Evolutionary conservation across 2,329 filamentous ascomycete genomes (phyloP).

Genomic region (Teratosphaeria pseudoeucalypti): DNA sequence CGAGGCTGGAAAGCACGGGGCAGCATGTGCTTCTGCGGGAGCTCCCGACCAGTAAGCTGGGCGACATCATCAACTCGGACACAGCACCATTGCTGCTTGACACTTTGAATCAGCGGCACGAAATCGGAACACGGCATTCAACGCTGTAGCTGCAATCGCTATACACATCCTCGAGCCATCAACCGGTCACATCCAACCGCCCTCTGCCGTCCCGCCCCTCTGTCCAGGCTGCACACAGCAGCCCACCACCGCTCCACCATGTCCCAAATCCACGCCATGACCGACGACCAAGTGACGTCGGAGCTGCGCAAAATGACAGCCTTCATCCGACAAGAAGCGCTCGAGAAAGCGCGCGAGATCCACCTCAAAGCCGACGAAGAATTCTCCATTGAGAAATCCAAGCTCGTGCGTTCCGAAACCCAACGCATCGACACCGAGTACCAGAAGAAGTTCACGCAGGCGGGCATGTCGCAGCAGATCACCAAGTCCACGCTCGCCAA

Average conservation of each 20-base stretch:
- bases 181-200: background rate
- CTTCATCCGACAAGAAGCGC: constrained; percentile 98
- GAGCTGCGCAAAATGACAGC: constrained; percentile 99
- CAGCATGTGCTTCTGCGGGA: background rate
- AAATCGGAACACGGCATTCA: background rate
- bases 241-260: constrained; percentile 44
- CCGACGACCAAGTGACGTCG: constrained; percentile 93
- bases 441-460: constrained; percentile 99
- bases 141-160: background rate
- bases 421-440: constrained; percentile 84
- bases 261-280: constrained; percentile 89
- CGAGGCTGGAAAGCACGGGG: background rate
- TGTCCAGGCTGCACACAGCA: background rate
- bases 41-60: background rate
- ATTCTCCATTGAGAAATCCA: constrained; percentile 97
- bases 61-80: background rate
- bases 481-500: constrained; percentile 92
- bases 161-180: background rate
- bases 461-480: constrained; percentile 97
- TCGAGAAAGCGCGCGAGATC: constrained; percentile 95
- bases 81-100: background rate
- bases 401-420: constrained; percentile 92
- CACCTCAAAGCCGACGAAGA: constrained; percentile 98
- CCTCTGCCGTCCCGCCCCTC: background rate
- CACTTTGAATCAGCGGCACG: background rate